Conservation (phyloP, 2,329 filamentous ascomycete genomes). For the Ophiostoma piceae region DNA sequence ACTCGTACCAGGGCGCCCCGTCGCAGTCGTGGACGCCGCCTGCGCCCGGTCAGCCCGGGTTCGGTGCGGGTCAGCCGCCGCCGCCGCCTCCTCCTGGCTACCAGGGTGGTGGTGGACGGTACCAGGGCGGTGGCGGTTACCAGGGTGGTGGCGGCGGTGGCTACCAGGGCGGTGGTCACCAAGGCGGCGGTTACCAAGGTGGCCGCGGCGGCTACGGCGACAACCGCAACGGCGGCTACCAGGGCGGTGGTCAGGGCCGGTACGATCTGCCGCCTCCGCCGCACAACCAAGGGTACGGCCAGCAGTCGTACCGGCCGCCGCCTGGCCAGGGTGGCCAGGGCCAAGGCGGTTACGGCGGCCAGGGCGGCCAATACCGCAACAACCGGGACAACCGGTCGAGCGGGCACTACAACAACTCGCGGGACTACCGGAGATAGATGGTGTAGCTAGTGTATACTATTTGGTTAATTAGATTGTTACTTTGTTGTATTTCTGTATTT, state of each 20-base stretch:
- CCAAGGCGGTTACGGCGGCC: conserved; percentile 10
- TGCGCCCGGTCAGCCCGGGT: conserved; percentile 42
- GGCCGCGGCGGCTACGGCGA: conserved; percentile 20
- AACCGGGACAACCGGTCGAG: conserved; percentile 14
- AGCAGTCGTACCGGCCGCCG: conserved; percentile 25
- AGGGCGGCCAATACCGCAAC: conserved; percentile 27
- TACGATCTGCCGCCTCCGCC: conserved; percentile 22
- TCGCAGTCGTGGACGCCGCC: conserved; percentile 40
- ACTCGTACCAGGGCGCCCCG: conserved; percentile 33
- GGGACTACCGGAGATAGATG: conserved; percentile 26
- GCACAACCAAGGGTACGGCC: conserved; percentile 12
- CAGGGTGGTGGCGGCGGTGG: conserved; percentile 17
- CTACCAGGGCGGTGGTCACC: conserved; percentile 4
- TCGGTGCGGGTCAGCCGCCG: conserved; percentile 41
- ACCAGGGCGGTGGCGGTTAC: conserved; percentile 17
- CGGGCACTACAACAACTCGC: conserved; percentile 23
- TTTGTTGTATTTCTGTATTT: neutral
- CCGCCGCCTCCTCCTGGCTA: conserved; percentile 41
- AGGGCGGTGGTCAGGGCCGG: conserved; percentile 19
- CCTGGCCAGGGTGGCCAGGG: conserved; percentile 14
- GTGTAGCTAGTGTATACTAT: conserved; percentile 3
- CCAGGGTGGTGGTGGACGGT: conserved; percentile 23
- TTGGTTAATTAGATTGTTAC: neutral
- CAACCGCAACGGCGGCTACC: conserved; percentile 16
- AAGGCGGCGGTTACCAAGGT: conserved; percentile 11